Percentiles rank a stretch among this genome's conserved stretches.
Evolutionary conservation across 208 protist genomes (phyloP).

Genomic region (Zelonia costaricensis): DNA sequence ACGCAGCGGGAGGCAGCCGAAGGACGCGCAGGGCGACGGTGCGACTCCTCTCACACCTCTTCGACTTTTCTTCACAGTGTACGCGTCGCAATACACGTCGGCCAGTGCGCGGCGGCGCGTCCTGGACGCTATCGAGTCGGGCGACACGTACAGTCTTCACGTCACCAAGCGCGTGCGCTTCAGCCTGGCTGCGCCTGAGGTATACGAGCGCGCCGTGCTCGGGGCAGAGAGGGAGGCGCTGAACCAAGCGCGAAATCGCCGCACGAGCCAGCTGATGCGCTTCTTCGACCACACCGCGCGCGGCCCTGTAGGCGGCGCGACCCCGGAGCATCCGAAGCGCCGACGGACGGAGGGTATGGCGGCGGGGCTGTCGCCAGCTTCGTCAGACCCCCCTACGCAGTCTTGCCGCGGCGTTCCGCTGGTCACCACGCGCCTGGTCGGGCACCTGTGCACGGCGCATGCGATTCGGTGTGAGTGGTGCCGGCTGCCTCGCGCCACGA

Average conservation of each 20-base stretch:
- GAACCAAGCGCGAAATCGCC: not conserved
- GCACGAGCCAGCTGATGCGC: slow-evolving; percentile 19
- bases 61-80: slow-evolving; percentile 6
- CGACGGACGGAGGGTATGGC: not conserved
- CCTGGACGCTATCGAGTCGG: not conserved
- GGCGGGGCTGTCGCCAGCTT: not conserved
- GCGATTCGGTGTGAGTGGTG: slow-evolving; percentile 20
- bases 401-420: not conserved
- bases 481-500: slow-evolving; percentile 5
- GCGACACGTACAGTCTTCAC: slow-evolving; percentile 13
- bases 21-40: not conserved
- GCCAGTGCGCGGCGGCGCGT: slow-evolving; percentile 2
- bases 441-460: not conserved
- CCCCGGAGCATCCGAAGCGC: not conserved
- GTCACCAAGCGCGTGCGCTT: slow-evolving; percentile 18
- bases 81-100: slow-evolving; percentile 19
- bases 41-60: slow-evolving; percentile 6
- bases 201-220: not conserved
- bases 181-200: not conserved
- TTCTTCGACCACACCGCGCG: slow-evolving; percentile 19
- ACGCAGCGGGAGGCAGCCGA: no score
- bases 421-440: slow-evolving; percentile 2
- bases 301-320: no score
- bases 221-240: slow-evolving; percentile 5
- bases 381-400: not conserved